Base-by-base conservation (phyloP, 495 filamentous ascomycete genomes). In the Amniculicola lignicola region DNA sequence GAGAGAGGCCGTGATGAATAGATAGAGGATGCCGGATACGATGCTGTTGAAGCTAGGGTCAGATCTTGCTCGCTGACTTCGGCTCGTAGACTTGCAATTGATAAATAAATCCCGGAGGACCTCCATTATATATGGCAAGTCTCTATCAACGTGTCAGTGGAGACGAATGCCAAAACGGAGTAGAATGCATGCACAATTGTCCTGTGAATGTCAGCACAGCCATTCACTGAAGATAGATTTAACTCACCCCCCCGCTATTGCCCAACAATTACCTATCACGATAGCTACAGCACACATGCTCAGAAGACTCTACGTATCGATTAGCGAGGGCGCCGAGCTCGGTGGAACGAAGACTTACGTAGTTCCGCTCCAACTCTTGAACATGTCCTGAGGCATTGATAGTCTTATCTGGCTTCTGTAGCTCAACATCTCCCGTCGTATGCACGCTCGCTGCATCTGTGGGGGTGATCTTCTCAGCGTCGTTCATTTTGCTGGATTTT, bases 341-440 rank as follows among this genome's bases (percentile, higher is more conserved):
- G 16, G 6, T 6, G 10, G 9, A 7, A 41, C 9, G 6, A 11
- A 41, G 6, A 41, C 38, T 41, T 16, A 41, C 38, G 63, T 80
- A 82, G 43, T 81, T 78, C 16, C 80, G 71, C 28, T 81, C 72
- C 19, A 83, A 67, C 54, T 82, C 76, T 56, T 83, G 79, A 16
- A 59, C 59, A 66, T 82, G 79, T 31, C 80, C 78, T 3, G 75
- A 76, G 1, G 75, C 78, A 54, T 82, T 82, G 58, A 81, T 56
- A 16, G 62, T 31, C 48, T 31, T 54, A 11, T 45, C 41, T 18
- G 9, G 10, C 22, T 45, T 45, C 10, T 16, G 9, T 16, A 19
- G 6, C 37, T 40, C 37, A 25, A 45, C 16, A 9, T 45, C 22
- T 9, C 16, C 15, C 15, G 25, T 45, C 41, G 41, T 22, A 16